A percentile compares a stretch with the other conserved stretches of the same genome.
Conservation (phyloP, 129 eudicot genomes). For the Calendula officinalis region DNA sequence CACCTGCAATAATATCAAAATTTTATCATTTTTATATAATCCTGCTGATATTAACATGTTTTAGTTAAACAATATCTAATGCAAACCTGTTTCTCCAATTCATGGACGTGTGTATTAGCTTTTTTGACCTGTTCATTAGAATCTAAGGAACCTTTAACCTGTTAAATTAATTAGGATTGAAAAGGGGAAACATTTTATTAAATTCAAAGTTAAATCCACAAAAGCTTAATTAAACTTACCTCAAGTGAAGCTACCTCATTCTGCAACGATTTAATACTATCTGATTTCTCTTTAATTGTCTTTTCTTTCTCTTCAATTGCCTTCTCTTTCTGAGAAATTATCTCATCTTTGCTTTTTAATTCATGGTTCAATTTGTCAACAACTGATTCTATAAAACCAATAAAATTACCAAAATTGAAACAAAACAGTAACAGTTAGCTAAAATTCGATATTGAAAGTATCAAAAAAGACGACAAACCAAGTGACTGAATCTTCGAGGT, state of each 20-base stretch:
- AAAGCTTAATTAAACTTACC: slow-evolving; percentile 20
- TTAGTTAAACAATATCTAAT: not conserved
- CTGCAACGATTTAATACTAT: slow-evolving; percentile 43
- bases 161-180: not conserved
- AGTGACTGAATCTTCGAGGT: slow-evolving; percentile 64
- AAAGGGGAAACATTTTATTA: too few relatives aligned
- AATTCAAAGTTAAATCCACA: not conserved
- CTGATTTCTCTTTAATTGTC: slow-evolving; percentile 48
- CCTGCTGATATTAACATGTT: not conserved
- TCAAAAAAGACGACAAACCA: slow-evolving; percentile 42
- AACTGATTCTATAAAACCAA: slow-evolving; percentile 47
- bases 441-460: not conserved
- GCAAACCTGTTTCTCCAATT: slow-evolving; percentile 67
- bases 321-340: slow-evolving; percentile 33
- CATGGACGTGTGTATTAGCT: slow-evolving; percentile 49
- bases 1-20: slow-evolving; percentile 35
- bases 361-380: slow-evolving; percentile 50
- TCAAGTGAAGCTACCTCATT: slow-evolving; percentile 47
- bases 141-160: slow-evolving; percentile 52
- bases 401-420: not conserved
- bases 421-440: not conserved
- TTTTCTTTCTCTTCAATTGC: slow-evolving; percentile 42
- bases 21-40: not conserved
- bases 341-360: slow-evolving; percentile 53
- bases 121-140: slow-evolving; percentile 47